A percentile compares a stretch with the other conserved stretches of the same genome.
These are phyloP conservation scores for Panaeolus papilionaceus DNA, from an alignment of 768 basidiomycete species.

Conservation along the genomic window DNA sequence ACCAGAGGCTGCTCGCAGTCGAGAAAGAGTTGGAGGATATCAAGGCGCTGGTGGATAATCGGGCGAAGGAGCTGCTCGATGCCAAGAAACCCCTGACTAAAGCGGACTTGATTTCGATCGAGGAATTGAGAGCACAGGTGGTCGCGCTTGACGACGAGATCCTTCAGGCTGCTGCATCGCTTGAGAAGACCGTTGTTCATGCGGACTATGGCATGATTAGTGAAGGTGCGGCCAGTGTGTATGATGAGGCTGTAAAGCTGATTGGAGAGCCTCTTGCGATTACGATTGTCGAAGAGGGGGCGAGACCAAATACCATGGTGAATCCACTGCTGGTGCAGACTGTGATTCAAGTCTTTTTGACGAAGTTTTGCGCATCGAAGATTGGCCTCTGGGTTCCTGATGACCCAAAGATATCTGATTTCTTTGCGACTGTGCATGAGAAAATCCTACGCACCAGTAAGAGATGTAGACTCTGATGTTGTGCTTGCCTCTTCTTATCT, in stretches of 20 bases:
- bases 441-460: constrained; percentile 42
- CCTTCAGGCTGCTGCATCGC: constrained; percentile 51
- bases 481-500: background rate
- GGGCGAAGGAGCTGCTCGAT: constrained; percentile 51
- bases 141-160: constrained; percentile 55
- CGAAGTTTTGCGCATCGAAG: constrained; percentile 4
- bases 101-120: constrained; percentile 47
- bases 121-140: constrained; percentile 51
- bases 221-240: constrained; percentile 18
- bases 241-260: background rate
- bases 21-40: constrained; percentile 21
- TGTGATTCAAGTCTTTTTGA: constrained; percentile 37
- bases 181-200: constrained; percentile 47
- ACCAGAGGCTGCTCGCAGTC: background rate
- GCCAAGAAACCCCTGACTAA: constrained; percentile 51
- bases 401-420: constrained; percentile 4
- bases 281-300: background rate
- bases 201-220: background rate
- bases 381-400: constrained; percentile 10
- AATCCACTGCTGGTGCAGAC: constrained; percentile 44
- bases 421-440: constrained; percentile 32
- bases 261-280: constrained; percentile 20
- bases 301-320: constrained; percentile 21
- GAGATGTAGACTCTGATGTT: constrained; percentile 14
- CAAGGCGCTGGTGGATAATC: constrained; percentile 34